Conservation (phyloP, 73 alveolate genomes). For the Symbiodinium pilosum region DNA sequence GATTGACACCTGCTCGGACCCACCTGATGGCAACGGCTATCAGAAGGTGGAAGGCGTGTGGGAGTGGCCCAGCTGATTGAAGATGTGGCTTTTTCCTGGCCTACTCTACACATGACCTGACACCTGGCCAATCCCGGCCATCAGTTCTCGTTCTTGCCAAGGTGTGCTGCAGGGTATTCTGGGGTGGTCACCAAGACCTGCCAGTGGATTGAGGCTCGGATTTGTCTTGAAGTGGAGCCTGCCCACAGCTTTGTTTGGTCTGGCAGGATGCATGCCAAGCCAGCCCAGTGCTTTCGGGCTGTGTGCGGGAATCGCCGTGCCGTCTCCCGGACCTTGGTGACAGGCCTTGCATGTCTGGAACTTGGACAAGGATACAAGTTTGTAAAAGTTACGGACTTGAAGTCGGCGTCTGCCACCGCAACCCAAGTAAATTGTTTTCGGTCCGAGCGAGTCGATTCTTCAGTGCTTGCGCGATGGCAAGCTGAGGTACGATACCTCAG, state of each 20-base stretch:
- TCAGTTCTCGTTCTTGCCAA: background rate
- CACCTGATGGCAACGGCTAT: constrained; percentile 50
- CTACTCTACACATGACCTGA: background rate
- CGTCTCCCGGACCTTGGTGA: constrained; percentile 36
- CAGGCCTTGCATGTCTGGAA: constrained; percentile 41
- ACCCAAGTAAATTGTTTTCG: too few relatives aligned
- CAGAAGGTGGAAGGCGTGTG: constrained; percentile 19
- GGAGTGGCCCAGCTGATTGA: constrained; percentile 55
- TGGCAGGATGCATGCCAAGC: constrained; percentile 55
- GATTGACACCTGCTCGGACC: constrained; percentile 59
- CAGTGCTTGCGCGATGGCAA: background rate
- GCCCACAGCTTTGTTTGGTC: background rate
- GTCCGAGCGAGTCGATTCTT: too few relatives aligned
- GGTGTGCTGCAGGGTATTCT: constrained; percentile 67
- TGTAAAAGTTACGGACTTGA: too few relatives aligned
- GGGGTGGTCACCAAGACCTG: constrained; percentile 74
- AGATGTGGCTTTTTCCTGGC: too few relatives aligned
- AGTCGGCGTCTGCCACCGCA: too few relatives aligned
- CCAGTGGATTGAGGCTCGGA: constrained; percentile 76
- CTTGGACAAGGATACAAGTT: too few relatives aligned
- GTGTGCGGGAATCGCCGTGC: constrained; percentile 63
- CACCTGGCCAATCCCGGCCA: background rate
- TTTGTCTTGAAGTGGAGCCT: too few relatives aligned
- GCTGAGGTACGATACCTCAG: background rate
- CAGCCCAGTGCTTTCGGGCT: constrained; percentile 42